phyloP scores from a whole-genome alignment of 495 filamentous ascomycete genomes.

The Cercophora samala region DNA sequence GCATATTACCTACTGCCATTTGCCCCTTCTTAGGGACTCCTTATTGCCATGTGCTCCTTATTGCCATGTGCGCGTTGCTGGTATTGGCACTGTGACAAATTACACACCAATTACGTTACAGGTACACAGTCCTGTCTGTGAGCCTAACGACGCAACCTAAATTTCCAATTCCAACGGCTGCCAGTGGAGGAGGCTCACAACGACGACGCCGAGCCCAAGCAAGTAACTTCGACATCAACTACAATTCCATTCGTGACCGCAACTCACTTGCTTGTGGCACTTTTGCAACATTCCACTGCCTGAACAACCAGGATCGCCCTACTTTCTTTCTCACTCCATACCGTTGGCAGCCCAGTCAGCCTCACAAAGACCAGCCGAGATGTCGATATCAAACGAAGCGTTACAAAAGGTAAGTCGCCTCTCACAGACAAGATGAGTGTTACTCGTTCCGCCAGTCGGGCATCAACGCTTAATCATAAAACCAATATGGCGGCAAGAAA shows the following conservation, averaged over 20 bases:
- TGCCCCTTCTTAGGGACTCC: too few species aligned
- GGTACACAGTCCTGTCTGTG: neutral
- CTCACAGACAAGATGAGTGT: neutral
- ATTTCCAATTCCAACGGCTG: neutral
- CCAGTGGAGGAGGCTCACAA: slow-evolving; percentile 6
- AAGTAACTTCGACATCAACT: neutral
- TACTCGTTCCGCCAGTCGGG: neutral
- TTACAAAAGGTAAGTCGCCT: slow-evolving; percentile 72
- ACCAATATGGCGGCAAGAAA: neutral
- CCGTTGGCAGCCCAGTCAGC: neutral
- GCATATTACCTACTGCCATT: too few species aligned
- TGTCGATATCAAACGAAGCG: slow-evolving; percentile 96
- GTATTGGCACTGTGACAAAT: slow-evolving; percentile 14
- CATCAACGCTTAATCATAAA: neutral
- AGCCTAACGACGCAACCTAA: too few species aligned
- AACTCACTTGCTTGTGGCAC: neutral
- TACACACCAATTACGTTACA: slow-evolving; percentile 1
- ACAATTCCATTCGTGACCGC: neutral
- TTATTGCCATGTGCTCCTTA: too few species aligned
- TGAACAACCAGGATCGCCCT: neutral
- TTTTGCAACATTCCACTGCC: neutral
- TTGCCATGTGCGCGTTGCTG: slow-evolving; percentile 3
- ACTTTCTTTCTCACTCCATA: neutral
- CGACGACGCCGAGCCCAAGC: neutral
- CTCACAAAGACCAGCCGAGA: slow-evolving; percentile 37